A percentile compares a stretch with the other conserved stretches of the same genome.
Evolutionary conservation across 2,329 filamentous ascomycete species (phyloP).

Genomic region (Phialophora macrospora): DNA sequence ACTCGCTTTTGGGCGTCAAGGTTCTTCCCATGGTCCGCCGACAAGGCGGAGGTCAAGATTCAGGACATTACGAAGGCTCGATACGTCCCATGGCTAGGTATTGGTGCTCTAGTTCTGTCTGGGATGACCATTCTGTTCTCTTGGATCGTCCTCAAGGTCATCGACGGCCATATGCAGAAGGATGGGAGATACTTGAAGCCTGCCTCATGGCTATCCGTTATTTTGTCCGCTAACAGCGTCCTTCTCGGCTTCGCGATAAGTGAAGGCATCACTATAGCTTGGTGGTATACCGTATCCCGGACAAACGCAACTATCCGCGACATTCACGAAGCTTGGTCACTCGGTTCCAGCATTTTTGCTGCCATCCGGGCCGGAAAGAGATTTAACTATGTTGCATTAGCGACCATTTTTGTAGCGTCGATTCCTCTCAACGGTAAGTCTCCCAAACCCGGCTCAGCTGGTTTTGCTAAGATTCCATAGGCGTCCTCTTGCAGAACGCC

Average conservation of each 20-base stretch:
- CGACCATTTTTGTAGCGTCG: constrained; percentile 13
- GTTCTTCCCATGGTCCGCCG: constrained; percentile 13
- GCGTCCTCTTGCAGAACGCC: neutral
- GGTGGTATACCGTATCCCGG: constrained; percentile 13
- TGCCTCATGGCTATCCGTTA: constrained; percentile 17
- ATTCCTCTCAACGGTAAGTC: constrained; percentile 11
- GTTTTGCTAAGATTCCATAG: neutral
- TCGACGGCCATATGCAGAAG: constrained; percentile 1
- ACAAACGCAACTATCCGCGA: constrained; percentile 3
- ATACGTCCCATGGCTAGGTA: constrained; percentile 4
- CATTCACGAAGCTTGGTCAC: constrained; percentile 12
- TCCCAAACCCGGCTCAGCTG: neutral
- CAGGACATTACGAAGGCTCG: constrained; percentile 6
- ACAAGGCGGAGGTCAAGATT: constrained; percentile 6
- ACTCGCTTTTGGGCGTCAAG: constrained; percentile 6
- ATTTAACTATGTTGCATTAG: constrained; percentile 20
- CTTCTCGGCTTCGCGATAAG: constrained; percentile 9
- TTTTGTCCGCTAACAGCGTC: constrained; percentile 17
- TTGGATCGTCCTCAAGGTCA: constrained; percentile 5
- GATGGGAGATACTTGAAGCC: constrained; percentile 9
- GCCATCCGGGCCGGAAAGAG: constrained; percentile 13
- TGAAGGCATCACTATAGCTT: constrained; percentile 16
- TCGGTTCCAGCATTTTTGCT: constrained; percentile 1
- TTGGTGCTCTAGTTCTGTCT: neutral
- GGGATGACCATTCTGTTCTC: constrained; percentile 12